A percentile compares a stretch with the other conserved stretches of the same genome.
Conservation (phyloP, 148 eudicot species). For the Nyssa sinensis region DNA sequence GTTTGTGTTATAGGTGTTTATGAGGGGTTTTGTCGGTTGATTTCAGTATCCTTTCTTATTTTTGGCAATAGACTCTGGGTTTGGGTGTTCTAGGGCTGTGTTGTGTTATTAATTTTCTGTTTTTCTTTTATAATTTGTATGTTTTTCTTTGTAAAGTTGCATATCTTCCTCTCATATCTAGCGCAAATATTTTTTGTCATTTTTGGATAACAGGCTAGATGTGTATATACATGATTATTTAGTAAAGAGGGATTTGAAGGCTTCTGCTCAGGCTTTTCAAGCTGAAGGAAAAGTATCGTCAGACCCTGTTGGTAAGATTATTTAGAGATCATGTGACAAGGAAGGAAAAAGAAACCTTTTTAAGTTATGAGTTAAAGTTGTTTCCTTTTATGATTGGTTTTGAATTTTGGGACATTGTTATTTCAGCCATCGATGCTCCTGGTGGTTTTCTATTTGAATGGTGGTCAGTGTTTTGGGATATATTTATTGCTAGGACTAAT, state of each 20-base stretch:
- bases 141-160: neutral
- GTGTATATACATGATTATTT: slow-evolving; percentile 80
- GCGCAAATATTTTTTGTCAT: slow-evolving; percentile 1
- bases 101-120: neutral
- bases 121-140: neutral
- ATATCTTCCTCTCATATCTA: neutral
- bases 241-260: slow-evolving; percentile 68
- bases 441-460: slow-evolving; percentile 87
- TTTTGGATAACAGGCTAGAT: slow-evolving; percentile 56
- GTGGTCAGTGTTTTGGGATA: slow-evolving; percentile 93
- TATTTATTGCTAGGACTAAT: slow-evolving; percentile 73
- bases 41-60: neutral
- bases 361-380: neutral
- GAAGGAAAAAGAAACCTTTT: neutral
- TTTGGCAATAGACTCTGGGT: neutral
- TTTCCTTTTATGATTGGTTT: neutral
- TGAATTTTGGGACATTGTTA: slow-evolving; percentile 7
- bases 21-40: neutral
- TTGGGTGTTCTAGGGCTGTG: neutral
- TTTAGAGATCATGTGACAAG: neutral
- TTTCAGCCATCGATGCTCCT: slow-evolving; percentile 83
- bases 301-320: slow-evolving; percentile 65
- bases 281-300: slow-evolving; percentile 76
- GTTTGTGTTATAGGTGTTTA: neutral
- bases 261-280: slow-evolving; percentile 75